Percentiles rank a stretch among this genome's conserved stretches.
Conservation (phyloP, 2,329 filamentous ascomycete genomes). For the Ceratocystis cubensis region DNA sequence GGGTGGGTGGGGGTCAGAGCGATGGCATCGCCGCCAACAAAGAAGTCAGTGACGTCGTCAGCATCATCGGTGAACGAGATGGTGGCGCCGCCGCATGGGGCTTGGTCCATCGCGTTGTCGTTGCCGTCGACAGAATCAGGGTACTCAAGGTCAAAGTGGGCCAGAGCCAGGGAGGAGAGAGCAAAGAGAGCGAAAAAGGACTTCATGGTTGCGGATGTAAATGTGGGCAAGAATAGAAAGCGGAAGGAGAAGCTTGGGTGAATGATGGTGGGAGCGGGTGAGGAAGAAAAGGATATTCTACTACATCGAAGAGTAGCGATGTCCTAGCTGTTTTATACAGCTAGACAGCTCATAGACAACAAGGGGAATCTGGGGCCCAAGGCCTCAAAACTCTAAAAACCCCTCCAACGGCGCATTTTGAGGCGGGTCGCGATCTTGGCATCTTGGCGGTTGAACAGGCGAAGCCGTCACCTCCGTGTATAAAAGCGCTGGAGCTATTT, state of each 20-base stretch:
- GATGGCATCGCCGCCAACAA: conserved; percentile 17
- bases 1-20: conserved; percentile 18
- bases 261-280: background rate
- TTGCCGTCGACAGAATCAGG: conserved; percentile 17
- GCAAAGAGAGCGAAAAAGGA: conserved; percentile 18
- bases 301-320: background rate
- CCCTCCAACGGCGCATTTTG: background rate
- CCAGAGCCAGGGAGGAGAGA: conserved; percentile 15
- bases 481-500: background rate
- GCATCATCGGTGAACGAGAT: conserved; percentile 23
- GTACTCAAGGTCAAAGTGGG: conserved; percentile 19
- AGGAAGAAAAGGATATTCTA: background rate
- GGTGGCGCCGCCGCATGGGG: conserved; percentile 19
- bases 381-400: background rate
- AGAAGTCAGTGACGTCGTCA: conserved; percentile 23
- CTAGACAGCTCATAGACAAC: background rate
- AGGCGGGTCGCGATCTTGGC: background rate
- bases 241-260: background rate
- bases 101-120: conserved; percentile 15
- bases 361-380: background rate
- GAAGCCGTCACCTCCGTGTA: background rate
- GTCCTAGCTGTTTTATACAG: background rate
- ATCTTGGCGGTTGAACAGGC: conserved; percentile 1
- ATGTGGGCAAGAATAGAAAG: background rate
- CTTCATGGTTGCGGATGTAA: conserved; percentile 21